Conservation (phyloP, 352 stramenopile genomes). For the Pythium apleroticum region DNA sequence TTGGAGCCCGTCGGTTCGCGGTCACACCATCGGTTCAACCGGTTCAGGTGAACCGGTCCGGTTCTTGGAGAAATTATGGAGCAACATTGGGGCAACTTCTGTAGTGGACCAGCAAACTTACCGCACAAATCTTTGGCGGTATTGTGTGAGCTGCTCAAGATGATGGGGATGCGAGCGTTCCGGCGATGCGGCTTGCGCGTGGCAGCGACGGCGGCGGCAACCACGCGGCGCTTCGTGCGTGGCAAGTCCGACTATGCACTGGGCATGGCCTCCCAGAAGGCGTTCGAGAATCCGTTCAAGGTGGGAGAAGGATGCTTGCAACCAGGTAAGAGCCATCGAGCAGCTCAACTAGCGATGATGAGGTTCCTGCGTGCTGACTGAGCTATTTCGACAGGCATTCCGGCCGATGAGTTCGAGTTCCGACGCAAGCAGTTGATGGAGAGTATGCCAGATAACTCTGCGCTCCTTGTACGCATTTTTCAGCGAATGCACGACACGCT, state of each 20-base stretch:
- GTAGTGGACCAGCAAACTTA: conserved; percentile 9
- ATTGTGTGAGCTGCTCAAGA: not conserved
- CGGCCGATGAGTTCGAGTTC: conserved; percentile 59
- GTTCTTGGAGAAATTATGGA: not conserved
- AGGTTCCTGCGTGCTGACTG: not conserved
- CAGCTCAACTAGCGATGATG: not conserved
- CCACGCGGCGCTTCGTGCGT: conserved; percentile 2
- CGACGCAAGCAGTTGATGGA: conserved; percentile 64
- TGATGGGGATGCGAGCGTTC: conserved; percentile 12
- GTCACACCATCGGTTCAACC: conserved; percentile 8
- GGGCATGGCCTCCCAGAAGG: conserved; percentile 24
- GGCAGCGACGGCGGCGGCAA: not conserved
- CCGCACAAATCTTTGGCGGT: not conserved
- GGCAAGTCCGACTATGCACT: conserved; percentile 24
- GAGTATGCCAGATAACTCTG: conserved; percentile 65
- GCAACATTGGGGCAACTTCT: conserved; percentile 8
- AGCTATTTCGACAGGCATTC: conserved; percentile 34
- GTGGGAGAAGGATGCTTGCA: conserved; percentile 46
- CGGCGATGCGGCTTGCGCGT: conserved; percentile 10
- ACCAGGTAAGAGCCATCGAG: conserved; percentile 45
- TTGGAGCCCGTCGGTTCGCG: conserved; percentile 20
- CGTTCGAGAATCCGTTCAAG: conserved; percentile 48
- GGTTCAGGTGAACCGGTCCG: conserved; percentile 9
- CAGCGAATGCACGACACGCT: not conserved
- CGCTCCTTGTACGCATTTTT: conserved; percentile 50